Conservation (phyloP, 2,329 filamentous ascomycete species). For the Chaetothyriales sp. region DNA sequence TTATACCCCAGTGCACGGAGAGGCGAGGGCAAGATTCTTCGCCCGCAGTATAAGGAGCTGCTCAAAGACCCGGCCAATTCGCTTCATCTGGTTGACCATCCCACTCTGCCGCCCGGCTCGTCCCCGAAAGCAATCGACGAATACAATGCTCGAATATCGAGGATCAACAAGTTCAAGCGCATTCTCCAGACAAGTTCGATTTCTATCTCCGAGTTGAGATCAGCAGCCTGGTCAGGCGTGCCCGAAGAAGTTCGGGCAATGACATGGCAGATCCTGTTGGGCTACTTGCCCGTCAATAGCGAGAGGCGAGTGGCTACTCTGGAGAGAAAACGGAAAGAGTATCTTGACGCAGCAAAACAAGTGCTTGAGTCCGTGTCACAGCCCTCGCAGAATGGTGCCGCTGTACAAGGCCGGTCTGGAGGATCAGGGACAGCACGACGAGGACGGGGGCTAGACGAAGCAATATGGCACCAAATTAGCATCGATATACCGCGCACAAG, state of each 20-base stretch:
- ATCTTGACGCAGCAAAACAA: conserved; percentile 72
- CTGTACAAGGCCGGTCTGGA: neutral
- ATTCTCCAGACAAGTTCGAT: conserved; percentile 87
- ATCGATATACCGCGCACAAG: conserved; percentile 96
- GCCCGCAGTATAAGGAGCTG: conserved; percentile 96
- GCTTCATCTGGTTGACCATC: conserved; percentile 82
- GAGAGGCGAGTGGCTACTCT: conserved; percentile 79
- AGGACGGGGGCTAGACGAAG: conserved; percentile 73
- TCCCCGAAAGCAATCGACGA: conserved; percentile 71
- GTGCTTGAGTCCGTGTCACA: conserved; percentile 42
- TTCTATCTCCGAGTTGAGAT: conserved; percentile 64
- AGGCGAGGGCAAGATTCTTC: conserved; percentile 82
- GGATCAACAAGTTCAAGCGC: conserved; percentile 97
- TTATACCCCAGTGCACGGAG: conserved; percentile 81
- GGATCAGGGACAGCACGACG: conserved; percentile 31
- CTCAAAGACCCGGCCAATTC: conserved; percentile 79
- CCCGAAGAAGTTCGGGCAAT: conserved; percentile 92
- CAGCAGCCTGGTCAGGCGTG: conserved; percentile 83
- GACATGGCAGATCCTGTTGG: conserved; percentile 94
- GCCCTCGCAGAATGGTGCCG: conserved; percentile 4
- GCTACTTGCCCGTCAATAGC: conserved; percentile 91
- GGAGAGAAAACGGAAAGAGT: conserved; percentile 90
- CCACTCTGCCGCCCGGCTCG: conserved; percentile 56
- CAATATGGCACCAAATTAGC: conserved; percentile 98
- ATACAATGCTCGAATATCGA: conserved; percentile 70